Evolutionary conservation across 139 green algal genomes (phyloP), one percentile per base, ranked within the genome.

Genomic region (Pseudopediastrum boryanum): DNA sequence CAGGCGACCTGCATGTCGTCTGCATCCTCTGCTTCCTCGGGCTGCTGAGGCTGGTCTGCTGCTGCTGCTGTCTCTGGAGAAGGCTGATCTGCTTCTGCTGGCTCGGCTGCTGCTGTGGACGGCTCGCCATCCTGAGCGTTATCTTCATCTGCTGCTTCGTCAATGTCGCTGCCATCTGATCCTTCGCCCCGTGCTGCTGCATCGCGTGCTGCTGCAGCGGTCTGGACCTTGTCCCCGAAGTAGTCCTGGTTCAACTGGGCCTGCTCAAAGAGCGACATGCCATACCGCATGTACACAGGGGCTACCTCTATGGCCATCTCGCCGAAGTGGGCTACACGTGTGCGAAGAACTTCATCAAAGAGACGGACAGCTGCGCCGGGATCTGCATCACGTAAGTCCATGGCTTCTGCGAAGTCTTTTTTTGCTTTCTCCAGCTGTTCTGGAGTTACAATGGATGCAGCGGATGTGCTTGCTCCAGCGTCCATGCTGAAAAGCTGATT

Each of bases 1-100:
- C 86, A 94, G 9, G 89, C 88, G 0, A 94, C 71, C 43, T 88
- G 80, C 86, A 93, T 89, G 75, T 94, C 89, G n/a, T 78, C 84
- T n/a, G 62, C 81, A 1, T 67, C 74, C 12, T 82, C 83, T 78
- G 70, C n/a, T 21, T 66, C 56, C 25, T 10, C 56, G 9, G 46
- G 16, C 13, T 16, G 46, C 16, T 16, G 13, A 16, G 16, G 46
- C 46, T 16, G 46, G 46, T 16, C 46, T 12, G 46, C 46, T 56
- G 46, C 46, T 56, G 46, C 46, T 56, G 13, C 46, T n/a, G 46
- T 16, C 13, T 56, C 46, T 12, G 46, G 13, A 16, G 46, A 12
- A 56, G 46, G 12, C 13, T 12, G 13, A 56, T 16, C 46, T 16
- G 46, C 13, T 16, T 56, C 46, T 56, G 46, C 46, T 56, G 46